phyloP scores from a whole-genome alignment of 2,329 filamentous ascomycete genomes.

The Pseudogymnoascus sp. region DNA sequence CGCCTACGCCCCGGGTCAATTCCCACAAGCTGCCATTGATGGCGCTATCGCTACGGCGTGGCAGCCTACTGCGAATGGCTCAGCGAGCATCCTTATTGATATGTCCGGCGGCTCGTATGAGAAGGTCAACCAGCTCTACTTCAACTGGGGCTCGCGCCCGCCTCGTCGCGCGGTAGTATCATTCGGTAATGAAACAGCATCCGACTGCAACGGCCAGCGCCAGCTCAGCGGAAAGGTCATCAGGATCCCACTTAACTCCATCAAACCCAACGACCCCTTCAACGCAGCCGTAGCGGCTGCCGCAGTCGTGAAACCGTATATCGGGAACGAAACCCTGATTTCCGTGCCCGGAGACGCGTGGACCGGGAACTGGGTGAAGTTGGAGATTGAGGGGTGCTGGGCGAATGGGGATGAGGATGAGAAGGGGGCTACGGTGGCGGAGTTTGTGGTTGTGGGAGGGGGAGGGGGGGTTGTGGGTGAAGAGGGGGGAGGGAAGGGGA shows the following conservation, averaged over 20 bases:
- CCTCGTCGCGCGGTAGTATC: slow-evolving; percentile 45
- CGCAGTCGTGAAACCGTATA: slow-evolving; percentile 19
- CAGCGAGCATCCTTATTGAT: slow-evolving; percentile 49
- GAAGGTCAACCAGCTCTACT: slow-evolving; percentile 42
- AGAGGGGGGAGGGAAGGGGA: neutral
- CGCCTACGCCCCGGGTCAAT: slow-evolving; percentile 54
- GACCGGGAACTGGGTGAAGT: slow-evolving; percentile 26
- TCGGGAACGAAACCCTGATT: slow-evolving; percentile 25
- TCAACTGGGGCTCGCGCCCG: slow-evolving; percentile 53
- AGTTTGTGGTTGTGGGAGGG: slow-evolving; percentile 36
- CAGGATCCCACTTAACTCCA: slow-evolving; percentile 16
- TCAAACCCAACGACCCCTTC: slow-evolving; percentile 23
- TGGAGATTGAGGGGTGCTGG: slow-evolving; percentile 42
- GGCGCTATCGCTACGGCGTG: slow-evolving; percentile 59
- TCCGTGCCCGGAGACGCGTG: slow-evolving; percentile 23
- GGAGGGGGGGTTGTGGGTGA: neutral
- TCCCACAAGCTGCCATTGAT: slow-evolving; percentile 59
- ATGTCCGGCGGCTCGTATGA: slow-evolving; percentile 32
- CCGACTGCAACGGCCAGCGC: slow-evolving; percentile 9
- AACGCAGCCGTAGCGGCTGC: slow-evolving; percentile 12
- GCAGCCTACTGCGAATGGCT: slow-evolving; percentile 49
- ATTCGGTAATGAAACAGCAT: slow-evolving; percentile 36
- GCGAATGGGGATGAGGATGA: slow-evolving; percentile 27
- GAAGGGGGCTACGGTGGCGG: slow-evolving; percentile 43
- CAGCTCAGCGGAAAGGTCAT: slow-evolving; percentile 14